Conservation (phyloP, 345 rosid species). For the Moricandia arvensis region DNA sequence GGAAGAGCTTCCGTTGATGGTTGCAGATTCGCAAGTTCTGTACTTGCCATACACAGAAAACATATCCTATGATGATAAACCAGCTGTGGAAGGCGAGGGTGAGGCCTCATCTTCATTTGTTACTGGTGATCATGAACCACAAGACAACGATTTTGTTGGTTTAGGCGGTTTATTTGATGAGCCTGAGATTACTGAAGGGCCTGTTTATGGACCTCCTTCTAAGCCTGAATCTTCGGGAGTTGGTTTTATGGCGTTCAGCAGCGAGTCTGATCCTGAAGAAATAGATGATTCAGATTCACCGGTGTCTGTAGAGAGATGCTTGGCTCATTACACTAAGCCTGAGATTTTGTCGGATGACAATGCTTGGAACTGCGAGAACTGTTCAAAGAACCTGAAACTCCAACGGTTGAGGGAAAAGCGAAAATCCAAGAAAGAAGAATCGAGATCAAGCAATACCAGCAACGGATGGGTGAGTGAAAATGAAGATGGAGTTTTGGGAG, state of each 20-base stretch:
- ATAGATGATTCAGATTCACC: constrained; percentile 86
- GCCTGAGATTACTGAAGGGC: constrained; percentile 62
- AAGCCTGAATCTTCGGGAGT: constrained; percentile 51
- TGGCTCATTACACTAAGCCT: constrained; percentile 74
- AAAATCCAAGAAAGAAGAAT: constrained; percentile 34
- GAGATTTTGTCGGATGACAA: constrained; percentile 86
- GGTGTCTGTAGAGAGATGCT: constrained; percentile 88
- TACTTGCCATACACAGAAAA: constrained; percentile 71
- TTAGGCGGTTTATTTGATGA: constrained; percentile 88
- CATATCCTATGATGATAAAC: constrained; percentile 31
- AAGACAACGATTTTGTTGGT: constrained; percentile 68
- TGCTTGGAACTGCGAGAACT: constrained; percentile 96
- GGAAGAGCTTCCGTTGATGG: constrained; percentile 63
- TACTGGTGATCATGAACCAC: constrained; percentile 45
- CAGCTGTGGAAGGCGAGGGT: constrained; percentile 46
- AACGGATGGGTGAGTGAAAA: constrained; percentile 38
- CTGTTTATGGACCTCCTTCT: constrained; percentile 60
- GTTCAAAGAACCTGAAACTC: constrained; percentile 53
- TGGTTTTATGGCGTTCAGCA: constrained; percentile 52
- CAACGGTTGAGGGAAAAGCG: constrained; percentile 46
- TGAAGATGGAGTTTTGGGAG: constrained; percentile 27
- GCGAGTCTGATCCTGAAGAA: constrained; percentile 95
- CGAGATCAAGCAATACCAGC: constrained; percentile 26
- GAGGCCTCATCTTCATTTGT: constrained; percentile 56
- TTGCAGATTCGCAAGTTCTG: constrained; percentile 64